A percentile compares a stretch with the other conserved stretches of the same genome.
These are phyloP conservation scores for Xylariaceae sp. DNA, from an alignment of 2,329 filamentous ascomycete species.

Conservation along the genomic window DNA sequence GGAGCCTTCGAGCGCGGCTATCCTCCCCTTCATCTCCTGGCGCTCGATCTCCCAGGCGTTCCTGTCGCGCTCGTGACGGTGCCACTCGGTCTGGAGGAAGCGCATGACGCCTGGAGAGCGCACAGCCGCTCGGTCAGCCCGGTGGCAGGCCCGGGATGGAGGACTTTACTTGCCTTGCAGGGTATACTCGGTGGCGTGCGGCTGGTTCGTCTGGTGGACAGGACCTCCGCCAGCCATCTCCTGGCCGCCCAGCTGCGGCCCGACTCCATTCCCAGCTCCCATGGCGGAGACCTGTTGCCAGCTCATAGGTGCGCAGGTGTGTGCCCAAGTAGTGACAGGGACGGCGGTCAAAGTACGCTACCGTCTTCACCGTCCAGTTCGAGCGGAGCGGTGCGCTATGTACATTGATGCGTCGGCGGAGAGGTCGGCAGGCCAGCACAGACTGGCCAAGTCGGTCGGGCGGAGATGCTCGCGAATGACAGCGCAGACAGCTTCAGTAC, in stretches of 20 bases:
- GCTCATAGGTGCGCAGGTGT: conserved; percentile 21
- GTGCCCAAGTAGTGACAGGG: conserved; percentile 4
- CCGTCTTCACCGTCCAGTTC: conserved; percentile 20
- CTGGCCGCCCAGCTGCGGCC: conserved; percentile 36
- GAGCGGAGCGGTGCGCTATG: too few species aligned
- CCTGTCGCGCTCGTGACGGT: conserved; percentile 92
- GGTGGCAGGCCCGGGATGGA: not conserved
- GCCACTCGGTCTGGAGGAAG: conserved; percentile 98
- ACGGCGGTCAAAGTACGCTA: conserved; percentile 13
- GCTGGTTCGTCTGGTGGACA: conserved; percentile 37
- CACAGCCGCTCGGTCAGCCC: not conserved
- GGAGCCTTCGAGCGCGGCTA: conserved; percentile 89
- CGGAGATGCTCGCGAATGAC: too few species aligned
- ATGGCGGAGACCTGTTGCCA: conserved; percentile 31
- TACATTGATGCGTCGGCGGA: too few species aligned
- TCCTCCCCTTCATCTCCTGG: conserved; percentile 97
- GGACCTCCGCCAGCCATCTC: conserved; percentile 22
- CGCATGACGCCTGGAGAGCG: conserved; percentile 77
- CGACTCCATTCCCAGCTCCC: conserved; percentile 33
- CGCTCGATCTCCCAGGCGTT: conserved; percentile 99
- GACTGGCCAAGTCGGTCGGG: too few species aligned
- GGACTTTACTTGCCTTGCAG: conserved; percentile 46
- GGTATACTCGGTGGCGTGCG: conserved; percentile 55
- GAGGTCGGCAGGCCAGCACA: too few species aligned
- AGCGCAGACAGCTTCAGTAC: too few species aligned